Evolutionary conservation across 257 asterid genomes (phyloP).

Genomic region (Lithospermum erythrorhizon): DNA sequence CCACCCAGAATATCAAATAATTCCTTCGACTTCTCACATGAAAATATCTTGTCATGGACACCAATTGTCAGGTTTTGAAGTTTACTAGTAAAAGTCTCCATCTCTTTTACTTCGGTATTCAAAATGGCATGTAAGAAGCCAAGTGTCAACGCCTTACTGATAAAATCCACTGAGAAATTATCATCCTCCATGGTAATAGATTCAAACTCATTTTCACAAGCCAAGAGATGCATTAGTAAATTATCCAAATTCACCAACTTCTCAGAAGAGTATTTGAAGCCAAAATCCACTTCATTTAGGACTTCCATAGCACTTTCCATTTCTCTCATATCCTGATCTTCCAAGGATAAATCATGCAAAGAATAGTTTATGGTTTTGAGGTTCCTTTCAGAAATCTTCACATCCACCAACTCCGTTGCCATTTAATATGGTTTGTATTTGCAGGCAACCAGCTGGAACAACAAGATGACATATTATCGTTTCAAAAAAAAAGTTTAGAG

Average conservation of each 20-base stretch:
- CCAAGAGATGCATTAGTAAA: slow-evolving; percentile 37
- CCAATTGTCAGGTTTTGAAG: slow-evolving; percentile 36
- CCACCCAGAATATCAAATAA: slow-evolving; percentile 19
- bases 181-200: slow-evolving; percentile 36
- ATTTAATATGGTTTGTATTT: slow-evolving; percentile 7
- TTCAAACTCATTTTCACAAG: slow-evolving; percentile 38
- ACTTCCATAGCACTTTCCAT: slow-evolving; percentile 27
- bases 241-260: slow-evolving; percentile 54
- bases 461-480: background rate
- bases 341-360: slow-evolving; percentile 13
- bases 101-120: slow-evolving; percentile 52
- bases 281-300: slow-evolving; percentile 28
- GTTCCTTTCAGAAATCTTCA: slow-evolving; percentile 8
- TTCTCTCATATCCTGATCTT: slow-evolving; percentile 22
- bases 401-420: slow-evolving; percentile 16
- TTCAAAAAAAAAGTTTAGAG: background rate
- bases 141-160: slow-evolving; percentile 51
- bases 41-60: slow-evolving; percentile 33
- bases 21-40: slow-evolving; percentile 26
- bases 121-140: slow-evolving; percentile 48
- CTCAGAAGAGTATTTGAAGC: slow-evolving; percentile 45
- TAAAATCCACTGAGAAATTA: slow-evolving; percentile 35
- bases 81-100: slow-evolving; percentile 32
- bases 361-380: slow-evolving; percentile 21
- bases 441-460: slow-evolving; percentile 6